phyloP scores from a whole-genome alignment of 257 asterid genomes.

The Dorcoceras hygrometricum region DNA sequence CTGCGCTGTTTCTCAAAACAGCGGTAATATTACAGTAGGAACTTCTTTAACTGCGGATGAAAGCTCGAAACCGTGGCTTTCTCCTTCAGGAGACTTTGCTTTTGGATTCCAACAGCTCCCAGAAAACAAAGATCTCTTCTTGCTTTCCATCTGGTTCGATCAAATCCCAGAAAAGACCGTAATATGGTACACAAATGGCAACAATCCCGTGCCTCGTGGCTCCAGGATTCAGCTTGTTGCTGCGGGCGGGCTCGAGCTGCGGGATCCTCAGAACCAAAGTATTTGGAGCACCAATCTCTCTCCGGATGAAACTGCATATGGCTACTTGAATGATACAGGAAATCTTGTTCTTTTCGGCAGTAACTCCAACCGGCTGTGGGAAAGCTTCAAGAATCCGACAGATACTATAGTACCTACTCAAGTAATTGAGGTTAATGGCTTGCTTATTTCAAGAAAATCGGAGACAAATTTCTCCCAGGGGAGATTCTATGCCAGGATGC shows the following conservation, averaged over 20 bases:
- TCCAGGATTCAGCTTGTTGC: slow-evolving; percentile 34
- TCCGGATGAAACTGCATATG: slow-evolving; percentile 28
- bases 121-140: slow-evolving; percentile 20
- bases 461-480: slow-evolving; percentile 37
- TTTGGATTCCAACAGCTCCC: slow-evolving; percentile 47
- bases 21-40: slow-evolving; percentile 26
- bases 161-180: slow-evolving; percentile 42
- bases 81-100: slow-evolving; percentile 53
- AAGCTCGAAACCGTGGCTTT: slow-evolving; percentile 45
- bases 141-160: slow-evolving; percentile 52
- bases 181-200: slow-evolving; percentile 41
- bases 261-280: slow-evolving; percentile 26
- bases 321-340: slow-evolving; percentile 50
- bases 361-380: slow-evolving; percentile 40
- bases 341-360: slow-evolving; percentile 35
- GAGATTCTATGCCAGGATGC: slow-evolving; percentile 44
- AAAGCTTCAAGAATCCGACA: slow-evolving; percentile 40
- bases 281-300: slow-evolving; percentile 27
- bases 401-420: slow-evolving; percentile 41
- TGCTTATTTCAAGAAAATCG: slow-evolving; percentile 26
- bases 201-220: slow-evolving; percentile 36
- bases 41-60: slow-evolving; percentile 35
- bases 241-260: slow-evolving; percentile 38
- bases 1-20: slow-evolving; percentile 29
- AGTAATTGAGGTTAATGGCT: slow-evolving; percentile 16